These are phyloP conservation scores for Esteya vermicola DNA, from an alignment of 2,329 filamentous ascomycete genomes.

Conservation along the genomic window DNA sequence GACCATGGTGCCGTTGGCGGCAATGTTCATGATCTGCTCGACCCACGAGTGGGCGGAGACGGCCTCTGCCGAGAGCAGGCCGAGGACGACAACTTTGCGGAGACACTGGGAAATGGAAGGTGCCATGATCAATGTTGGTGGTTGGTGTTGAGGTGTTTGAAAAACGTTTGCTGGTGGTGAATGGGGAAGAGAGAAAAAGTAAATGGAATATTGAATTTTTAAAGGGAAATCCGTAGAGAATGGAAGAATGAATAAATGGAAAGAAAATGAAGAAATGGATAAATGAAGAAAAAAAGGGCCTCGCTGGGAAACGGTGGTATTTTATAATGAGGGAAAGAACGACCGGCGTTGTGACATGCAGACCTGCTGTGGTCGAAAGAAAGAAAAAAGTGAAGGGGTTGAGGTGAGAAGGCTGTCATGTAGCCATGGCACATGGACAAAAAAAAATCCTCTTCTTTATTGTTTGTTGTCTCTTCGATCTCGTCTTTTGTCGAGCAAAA, in stretches of 20 bases:
- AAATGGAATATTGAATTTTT: not conserved
- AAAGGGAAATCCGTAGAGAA: not conserved
- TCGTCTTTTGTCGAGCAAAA: not conserved
- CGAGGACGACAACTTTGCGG: not conserved
- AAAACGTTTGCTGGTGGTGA: not conserved
- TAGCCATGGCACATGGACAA: not conserved
- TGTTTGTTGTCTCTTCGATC: not conserved
- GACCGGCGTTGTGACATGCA: constrained; percentile 1
- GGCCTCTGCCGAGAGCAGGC: constrained; percentile 7
- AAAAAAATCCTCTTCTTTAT: not conserved
- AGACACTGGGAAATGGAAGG: not conserved
- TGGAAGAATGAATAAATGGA: not conserved
- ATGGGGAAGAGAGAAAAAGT: not conserved
- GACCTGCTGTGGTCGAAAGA: not conserved
- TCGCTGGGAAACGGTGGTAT: no score
- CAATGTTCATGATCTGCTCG: constrained; percentile 59
- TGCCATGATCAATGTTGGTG: constrained; percentile 4
- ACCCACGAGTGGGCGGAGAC: constrained; percentile 63
- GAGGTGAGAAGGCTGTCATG: not conserved
- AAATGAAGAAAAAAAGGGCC: not conserved
- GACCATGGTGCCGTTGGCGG: constrained; percentile 57
- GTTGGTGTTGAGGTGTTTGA: not conserved
- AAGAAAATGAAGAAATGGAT: not conserved
- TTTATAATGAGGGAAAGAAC: no score
- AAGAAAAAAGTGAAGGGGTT: not conserved